phyloP scores from a whole-genome alignment of 2,329 filamentous ascomycete genomes.

The Nigrograna mackinnonii region DNA sequence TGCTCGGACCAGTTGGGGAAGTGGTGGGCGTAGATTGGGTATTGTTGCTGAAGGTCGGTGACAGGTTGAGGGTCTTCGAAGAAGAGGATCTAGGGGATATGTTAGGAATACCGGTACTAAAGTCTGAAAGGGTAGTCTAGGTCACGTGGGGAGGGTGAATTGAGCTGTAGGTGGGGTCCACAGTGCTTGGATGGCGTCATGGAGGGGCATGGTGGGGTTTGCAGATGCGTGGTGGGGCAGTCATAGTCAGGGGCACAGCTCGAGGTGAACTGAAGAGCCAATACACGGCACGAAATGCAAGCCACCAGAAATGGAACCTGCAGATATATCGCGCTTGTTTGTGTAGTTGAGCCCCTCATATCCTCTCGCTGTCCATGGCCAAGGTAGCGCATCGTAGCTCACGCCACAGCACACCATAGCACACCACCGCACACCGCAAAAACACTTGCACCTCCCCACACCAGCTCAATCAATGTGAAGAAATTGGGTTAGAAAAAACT shows the following conservation, averaged over 20 bases:
- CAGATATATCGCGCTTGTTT: too few species aligned
- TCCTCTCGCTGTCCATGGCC: too few species aligned
- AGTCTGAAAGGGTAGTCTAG: not conserved
- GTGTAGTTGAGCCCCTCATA: too few species aligned
- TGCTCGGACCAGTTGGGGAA: conserved; percentile 80
- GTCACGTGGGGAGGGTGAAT: not conserved
- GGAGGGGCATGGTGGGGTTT: conserved; percentile 17
- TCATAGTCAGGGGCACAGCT: too few species aligned
- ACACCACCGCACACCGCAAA: not conserved
- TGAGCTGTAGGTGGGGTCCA: not conserved
- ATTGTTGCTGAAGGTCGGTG: conserved; percentile 68
- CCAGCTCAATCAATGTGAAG: not conserved
- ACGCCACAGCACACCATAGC: too few species aligned
- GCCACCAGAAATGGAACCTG: too few species aligned
- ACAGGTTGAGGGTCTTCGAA: conserved; percentile 77
- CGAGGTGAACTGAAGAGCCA: too few species aligned
- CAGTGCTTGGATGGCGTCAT: conserved; percentile 2
- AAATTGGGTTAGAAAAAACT: conserved; percentile 31
- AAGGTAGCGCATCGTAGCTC: too few species aligned
- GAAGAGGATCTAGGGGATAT: conserved; percentile 68
- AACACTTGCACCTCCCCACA: too few species aligned
- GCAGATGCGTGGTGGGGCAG: too few species aligned
- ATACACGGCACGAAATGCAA: too few species aligned
- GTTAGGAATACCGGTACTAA: not conserved
- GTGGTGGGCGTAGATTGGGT: conserved; percentile 74